Base-by-base conservation (phyloP, 768 basidiomycete genomes). In the Rhizopogon vinicolor region DNA sequence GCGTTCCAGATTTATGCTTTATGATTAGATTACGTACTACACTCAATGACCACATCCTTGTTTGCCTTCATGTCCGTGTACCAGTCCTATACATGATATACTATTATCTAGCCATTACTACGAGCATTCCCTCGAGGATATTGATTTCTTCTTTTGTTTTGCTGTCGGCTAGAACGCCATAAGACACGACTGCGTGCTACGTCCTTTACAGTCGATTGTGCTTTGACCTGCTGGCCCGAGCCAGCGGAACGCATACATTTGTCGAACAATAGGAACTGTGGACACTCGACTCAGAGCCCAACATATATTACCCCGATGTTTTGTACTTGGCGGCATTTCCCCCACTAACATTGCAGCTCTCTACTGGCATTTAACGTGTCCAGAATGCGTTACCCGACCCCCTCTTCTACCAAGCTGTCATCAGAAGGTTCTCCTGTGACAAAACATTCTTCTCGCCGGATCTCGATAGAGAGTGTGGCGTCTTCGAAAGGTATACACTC, bases 11-110 rank as follows among this genome's bases (percentile, higher is more conserved):
- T n/a, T n/a, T n/a, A n/a, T n/a, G n/a, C n/a, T n/a, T n/a, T n/a
- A 68, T 57, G 60, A 58, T 50, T 44, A 60, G 46, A 66, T 60
- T 46, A 50, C 58, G 9, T 58, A 64, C 49, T 44, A 58, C 56
- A 64, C 54, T 57, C 58, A 25, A 48, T 65, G 59, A 67, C 53
- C 52, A n/a, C n/a, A 43, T 43, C 51, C 48, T 49, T 50, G 45
- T 51, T 46, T 45, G 37, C 35, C 44, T 39, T 22, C 46, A 53
- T 57, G 48, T 48, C 52, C 53, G 19, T 56, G 48, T 63, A 58
- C 56, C 58, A 37, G 29, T 44, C 5, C 35, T 35, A 62, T 66
- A 66, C 59, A 50, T 33, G 28, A 13, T 61, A 63, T 48, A 35
- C 58, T 37, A 51, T 31, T 58, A 60, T 65, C 45, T 43, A 43